A percentile compares a stretch with the other conserved stretches of the same genome.
Conservation (phyloP, 2,329 filamentous ascomycete genomes). For the Diaporthe longicolla region DNA sequence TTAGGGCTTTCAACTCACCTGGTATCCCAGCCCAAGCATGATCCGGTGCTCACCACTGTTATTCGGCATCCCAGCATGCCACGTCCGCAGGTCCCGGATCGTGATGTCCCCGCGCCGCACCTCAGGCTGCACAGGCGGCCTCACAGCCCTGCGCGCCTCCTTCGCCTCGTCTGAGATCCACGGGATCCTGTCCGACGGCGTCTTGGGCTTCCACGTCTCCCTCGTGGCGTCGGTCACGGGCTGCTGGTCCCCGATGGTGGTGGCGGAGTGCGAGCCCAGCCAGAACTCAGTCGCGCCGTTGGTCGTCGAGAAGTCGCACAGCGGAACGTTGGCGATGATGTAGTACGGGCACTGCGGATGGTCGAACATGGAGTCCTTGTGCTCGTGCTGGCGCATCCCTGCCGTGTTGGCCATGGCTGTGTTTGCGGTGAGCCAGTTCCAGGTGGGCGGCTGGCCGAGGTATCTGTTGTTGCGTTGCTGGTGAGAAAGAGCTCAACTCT, state of each 20-base stretch:
- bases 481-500: neutral
- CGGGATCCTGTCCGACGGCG: conserved; percentile 38
- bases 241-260: conserved; percentile 51
- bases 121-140: conserved; percentile 49
- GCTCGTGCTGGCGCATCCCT: conserved; percentile 54
- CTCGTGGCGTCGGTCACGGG: conserved; percentile 44
- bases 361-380: conserved; percentile 55
- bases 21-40: conserved; percentile 50
- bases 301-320: conserved; percentile 52
- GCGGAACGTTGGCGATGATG: conserved; percentile 56
- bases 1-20: conserved; percentile 38
- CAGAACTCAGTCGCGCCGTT: conserved; percentile 58
- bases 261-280: conserved; percentile 56
- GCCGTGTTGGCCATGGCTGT: conserved; percentile 54
- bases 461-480: conserved; percentile 48
- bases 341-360: conserved; percentile 56
- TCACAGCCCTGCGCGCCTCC: conserved; percentile 45
- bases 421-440: conserved; percentile 58
- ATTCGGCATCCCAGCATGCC: conserved; percentile 54
- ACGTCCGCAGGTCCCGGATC: conserved; percentile 50
- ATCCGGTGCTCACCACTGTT: conserved; percentile 46
- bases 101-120: conserved; percentile 49
- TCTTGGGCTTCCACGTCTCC: conserved; percentile 17
- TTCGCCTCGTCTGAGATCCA: conserved; percentile 42
- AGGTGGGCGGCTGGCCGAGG: conserved; percentile 56